A percentile compares a stretch with the other conserved stretches of the same genome.
phyloP scores from a whole-genome alignment of 2,329 filamentous ascomycete genomes.

The Cercospora sp. region DNA sequence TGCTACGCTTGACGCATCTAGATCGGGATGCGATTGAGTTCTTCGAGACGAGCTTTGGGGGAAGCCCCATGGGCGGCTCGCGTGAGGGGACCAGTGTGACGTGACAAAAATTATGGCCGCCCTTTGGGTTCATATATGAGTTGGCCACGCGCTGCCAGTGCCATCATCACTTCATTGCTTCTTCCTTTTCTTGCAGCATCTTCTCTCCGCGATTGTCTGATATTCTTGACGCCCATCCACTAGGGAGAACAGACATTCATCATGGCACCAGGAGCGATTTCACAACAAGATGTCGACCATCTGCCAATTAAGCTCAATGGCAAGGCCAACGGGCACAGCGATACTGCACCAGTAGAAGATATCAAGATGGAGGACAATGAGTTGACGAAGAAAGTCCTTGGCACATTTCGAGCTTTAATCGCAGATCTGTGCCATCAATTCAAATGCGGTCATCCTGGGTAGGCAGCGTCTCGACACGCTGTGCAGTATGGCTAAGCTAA shows the following conservation, averaged over 20 bases:
- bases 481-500: slow-evolving; percentile 9
- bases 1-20: slow-evolving; percentile 5
- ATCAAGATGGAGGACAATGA: slow-evolving; percentile 34
- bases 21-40: slow-evolving; percentile 25
- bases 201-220: background rate
- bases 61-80: slow-evolving; percentile 2
- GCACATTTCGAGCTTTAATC: slow-evolving; percentile 62
- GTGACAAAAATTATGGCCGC: slow-evolving; percentile 25
- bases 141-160: background rate
- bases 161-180: slow-evolving; percentile 8
- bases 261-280: slow-evolving; percentile 34
- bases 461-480: slow-evolving; percentile 27
- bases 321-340: slow-evolving; percentile 24
- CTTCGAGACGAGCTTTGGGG: slow-evolving; percentile 11
- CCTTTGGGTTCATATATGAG: slow-evolving; percentile 2
- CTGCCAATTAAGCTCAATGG: slow-evolving; percentile 32
- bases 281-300: slow-evolving; percentile 30
- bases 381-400: slow-evolving; percentile 53
- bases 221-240: background rate
- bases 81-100: slow-evolving; percentile 20
- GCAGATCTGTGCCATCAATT: slow-evolving; percentile 71
- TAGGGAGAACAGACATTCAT: slow-evolving; percentile 4
- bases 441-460: slow-evolving; percentile 68
- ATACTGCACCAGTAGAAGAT: slow-evolving; percentile 22
- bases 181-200: slow-evolving; percentile 3